Conservation (phyloP, 257 asterid genomes). For the Vinca minor region DNA sequence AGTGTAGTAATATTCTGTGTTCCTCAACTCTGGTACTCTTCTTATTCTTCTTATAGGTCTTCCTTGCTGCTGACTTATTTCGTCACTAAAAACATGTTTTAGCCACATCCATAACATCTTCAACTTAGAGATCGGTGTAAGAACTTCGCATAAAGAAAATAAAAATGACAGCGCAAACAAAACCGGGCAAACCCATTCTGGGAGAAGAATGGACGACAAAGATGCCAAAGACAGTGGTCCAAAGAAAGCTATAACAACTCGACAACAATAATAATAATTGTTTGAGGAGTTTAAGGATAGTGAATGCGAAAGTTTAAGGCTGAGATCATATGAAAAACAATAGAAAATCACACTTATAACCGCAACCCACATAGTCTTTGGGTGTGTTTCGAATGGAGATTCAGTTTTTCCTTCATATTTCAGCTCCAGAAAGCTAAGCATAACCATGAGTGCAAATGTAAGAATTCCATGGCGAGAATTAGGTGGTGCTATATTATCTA, state of each 20-base stretch:
- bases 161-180: background rate
- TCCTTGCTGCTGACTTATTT: background rate
- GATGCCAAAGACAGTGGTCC: constrained; percentile 9
- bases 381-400: constrained; percentile 10
- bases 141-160: background rate
- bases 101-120: background rate
- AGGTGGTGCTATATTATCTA: too few relatives aligned
- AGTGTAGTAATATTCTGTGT: too few relatives aligned
- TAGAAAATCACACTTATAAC: background rate
- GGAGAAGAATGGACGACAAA: constrained; percentile 7
- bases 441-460: too few relatives aligned
- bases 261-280: background rate
- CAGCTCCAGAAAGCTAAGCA: too few relatives aligned
- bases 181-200: background rate
- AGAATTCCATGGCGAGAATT: too few relatives aligned
- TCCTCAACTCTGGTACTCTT: background rate
- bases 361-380: constrained; percentile 1
- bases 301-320: too few relatives aligned
- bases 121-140: background rate
- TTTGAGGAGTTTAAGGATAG: too few relatives aligned
- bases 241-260: background rate
- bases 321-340: background rate
- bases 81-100: background rate
- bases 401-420: constrained; percentile 1
- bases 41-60: background rate